phyloP scores from a whole-genome alignment of 1,284 basidiomycete species.

The Naganishia albida region DNA sequence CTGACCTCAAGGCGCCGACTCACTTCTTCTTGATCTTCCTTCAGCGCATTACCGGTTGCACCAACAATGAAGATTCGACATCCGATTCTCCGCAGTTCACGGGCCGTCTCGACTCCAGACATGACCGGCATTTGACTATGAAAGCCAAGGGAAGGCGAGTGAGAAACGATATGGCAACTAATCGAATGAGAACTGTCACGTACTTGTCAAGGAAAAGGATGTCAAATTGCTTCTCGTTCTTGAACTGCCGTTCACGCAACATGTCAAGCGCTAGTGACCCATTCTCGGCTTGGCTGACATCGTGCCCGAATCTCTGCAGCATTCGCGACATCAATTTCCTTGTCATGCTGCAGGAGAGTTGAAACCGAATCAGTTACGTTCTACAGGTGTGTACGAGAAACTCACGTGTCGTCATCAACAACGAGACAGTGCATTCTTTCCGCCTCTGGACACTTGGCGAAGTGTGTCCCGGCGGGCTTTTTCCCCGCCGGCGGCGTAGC shows the following conservation, averaged over 20 bases:
- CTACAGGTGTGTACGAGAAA: neutral
- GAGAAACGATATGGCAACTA: neutral
- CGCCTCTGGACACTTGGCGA: conserved; percentile 17
- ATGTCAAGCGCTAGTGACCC: conserved; percentile 76
- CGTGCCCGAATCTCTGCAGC: conserved; percentile 73
- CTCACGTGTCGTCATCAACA: conserved; percentile 55
- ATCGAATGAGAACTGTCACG: conserved; percentile 28
- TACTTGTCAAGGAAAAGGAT: conserved; percentile 78
- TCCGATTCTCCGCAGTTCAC: conserved; percentile 66
- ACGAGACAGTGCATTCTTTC: conserved; percentile 50
- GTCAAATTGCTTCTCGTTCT: conserved; percentile 57
- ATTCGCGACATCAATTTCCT: conserved; percentile 57
- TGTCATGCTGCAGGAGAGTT: conserved; percentile 19
- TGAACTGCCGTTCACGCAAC: conserved; percentile 55
- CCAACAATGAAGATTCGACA: conserved; percentile 75
- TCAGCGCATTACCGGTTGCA: conserved; percentile 63
- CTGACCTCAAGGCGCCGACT: neutral
- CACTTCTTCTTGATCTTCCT: conserved; percentile 57
- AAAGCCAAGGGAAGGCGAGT: neutral
- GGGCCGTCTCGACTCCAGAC: conserved; percentile 72
- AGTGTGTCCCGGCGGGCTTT: conserved; percentile 9
- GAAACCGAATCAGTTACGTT: neutral
- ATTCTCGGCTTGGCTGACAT: conserved; percentile 80
- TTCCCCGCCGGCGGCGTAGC: neutral
- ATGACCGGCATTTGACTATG: conserved; percentile 63